Evolutionary conservation across 306 rosid species (phyloP), one percentile per base, ranked within the genome.

Genomic region (Cyclanthera cordifolia): DNA sequence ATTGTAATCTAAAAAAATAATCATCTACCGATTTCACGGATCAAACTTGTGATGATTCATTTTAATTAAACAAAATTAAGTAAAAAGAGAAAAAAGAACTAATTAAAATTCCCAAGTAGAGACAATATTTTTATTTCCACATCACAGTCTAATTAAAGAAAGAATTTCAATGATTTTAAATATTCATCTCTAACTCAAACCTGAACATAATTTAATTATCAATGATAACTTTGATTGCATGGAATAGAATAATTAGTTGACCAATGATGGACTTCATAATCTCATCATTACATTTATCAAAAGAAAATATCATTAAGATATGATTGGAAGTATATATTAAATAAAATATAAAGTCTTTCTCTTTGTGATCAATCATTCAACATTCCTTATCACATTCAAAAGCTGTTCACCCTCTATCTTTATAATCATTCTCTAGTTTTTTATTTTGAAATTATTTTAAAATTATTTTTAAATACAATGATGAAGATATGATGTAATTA

Each of bases 211-310:
- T 32, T n/a, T n/a, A n/a, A n/a, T 32, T 32, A 32, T 32, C 37
- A 32, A 2, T 32, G 5, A 32, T 5, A 32, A 32, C 37, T 32
- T 32, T 32, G 5, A 32, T 7, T 0, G n/a, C n/a, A 2, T 28
- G 28, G 6, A 34, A 59, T n/a, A n/a, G 11, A 59, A 60, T 30
- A 60, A 58, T 9, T n/a, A 60, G 27, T 60, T 60, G 67, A 60
- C 67, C 14, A 34, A 17, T 17, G 48, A 59, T 59, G 32, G 47
- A 60, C 67, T 60, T 19, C n/a, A 37, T 60, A 60, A 60, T 10
- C 67, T 37, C 16, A 34, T 59, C 12, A 34, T 10, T 32, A 60
- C 27, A 8, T 14, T 14, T 56, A 16, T 55, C 20, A 48, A 4
- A 16, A 16, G 0, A 1, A 14, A 60, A 17, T 3, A 60, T 37